Percentiles rank a stretch among this genome's conserved stretches.
Evolutionary conservation across 495 filamentous ascomycete species (phyloP).

Genomic region (Xylaria castorea): DNA sequence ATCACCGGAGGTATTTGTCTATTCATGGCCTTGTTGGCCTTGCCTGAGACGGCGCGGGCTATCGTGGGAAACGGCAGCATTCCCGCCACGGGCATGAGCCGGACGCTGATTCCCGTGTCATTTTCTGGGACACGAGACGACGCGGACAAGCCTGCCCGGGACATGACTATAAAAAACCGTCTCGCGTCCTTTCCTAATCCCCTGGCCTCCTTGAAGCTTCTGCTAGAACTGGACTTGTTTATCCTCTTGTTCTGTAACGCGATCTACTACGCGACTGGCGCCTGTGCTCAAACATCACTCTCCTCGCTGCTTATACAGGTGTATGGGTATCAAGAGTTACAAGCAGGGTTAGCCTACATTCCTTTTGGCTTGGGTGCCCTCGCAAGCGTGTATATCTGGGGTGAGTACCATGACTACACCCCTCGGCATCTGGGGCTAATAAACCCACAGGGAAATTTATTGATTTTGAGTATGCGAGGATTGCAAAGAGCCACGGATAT

Average conservation of each 20-base stretch:
- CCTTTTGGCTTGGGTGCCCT: background rate
- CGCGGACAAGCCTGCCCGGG: background rate
- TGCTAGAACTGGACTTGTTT: conserved; percentile 15
- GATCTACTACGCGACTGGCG: conserved; percentile 13
- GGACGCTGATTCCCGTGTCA: background rate
- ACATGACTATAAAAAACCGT: background rate
- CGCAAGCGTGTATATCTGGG: background rate
- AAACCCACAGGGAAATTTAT: background rate
- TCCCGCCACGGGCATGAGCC: background rate
- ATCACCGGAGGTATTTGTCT: background rate
- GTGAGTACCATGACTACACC: background rate
- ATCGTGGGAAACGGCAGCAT: conserved; percentile 3
- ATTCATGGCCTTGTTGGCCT: background rate
- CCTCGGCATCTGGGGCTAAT: background rate
- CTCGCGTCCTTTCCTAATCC: background rate
- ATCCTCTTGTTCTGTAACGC: conserved; percentile 14
- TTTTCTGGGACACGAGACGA: background rate
- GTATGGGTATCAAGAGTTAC: conserved; percentile 13
- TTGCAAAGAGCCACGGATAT: background rate
- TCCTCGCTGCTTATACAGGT: conserved; percentile 6
- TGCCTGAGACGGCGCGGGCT: conserved; percentile 5
- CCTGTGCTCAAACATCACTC: conserved; percentile 1
- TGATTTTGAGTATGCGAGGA: background rate
- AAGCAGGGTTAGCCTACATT: conserved; percentile 6
- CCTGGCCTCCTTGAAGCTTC: conserved; percentile 2